Conservation (phyloP, 1,284 basidiomycete genomes). For the Salmacisia buchloeana region DNA sequence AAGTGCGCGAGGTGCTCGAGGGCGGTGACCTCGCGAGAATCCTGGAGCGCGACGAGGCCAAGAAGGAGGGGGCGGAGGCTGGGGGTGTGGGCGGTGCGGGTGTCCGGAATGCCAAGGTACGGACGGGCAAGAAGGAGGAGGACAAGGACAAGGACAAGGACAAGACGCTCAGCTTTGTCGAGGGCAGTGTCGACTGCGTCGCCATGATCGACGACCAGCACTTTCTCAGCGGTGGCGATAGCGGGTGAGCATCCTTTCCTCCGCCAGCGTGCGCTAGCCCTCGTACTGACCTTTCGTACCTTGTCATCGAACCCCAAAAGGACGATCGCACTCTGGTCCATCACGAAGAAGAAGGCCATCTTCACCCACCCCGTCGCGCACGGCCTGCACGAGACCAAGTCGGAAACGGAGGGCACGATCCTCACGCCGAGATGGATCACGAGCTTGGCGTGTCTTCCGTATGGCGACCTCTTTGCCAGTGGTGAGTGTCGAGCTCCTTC, state of each 20-base stretch:
- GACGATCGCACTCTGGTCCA: slow-evolving; percentile 76
- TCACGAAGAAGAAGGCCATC: slow-evolving; percentile 91
- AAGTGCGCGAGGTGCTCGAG: slow-evolving; percentile 65
- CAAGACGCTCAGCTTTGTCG: slow-evolving; percentile 55
- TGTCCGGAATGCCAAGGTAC: background rate
- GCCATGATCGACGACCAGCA: slow-evolving; percentile 89
- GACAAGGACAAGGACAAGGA: slow-evolving; percentile 56
- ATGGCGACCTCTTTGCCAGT: slow-evolving; percentile 84
- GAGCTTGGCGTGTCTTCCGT: slow-evolving; percentile 70
- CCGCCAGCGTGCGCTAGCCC: slow-evolving; percentile 9
- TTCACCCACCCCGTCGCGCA: slow-evolving; percentile 80
- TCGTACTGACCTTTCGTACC: background rate
- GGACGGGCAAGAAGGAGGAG: slow-evolving; percentile 47
- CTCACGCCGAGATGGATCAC: slow-evolving; percentile 85
- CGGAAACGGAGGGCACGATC: slow-evolving; percentile 68
- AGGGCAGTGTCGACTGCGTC: slow-evolving; percentile 86
- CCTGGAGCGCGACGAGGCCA: slow-evolving; percentile 53
- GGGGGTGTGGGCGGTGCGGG: slow-evolving; percentile 12
- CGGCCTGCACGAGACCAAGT: slow-evolving; percentile 64
- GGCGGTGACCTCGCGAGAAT: slow-evolving; percentile 59
- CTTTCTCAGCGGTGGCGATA: slow-evolving; percentile 90
- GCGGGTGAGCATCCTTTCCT: slow-evolving; percentile 63
- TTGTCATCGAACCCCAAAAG: background rate
- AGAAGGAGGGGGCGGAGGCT: slow-evolving; percentile 27
- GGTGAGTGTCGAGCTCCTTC: slow-evolving; percentile 57